Base-by-base conservation (phyloP, 176 grass and related monocot species). In the Coix lacrymajobi region DNA sequence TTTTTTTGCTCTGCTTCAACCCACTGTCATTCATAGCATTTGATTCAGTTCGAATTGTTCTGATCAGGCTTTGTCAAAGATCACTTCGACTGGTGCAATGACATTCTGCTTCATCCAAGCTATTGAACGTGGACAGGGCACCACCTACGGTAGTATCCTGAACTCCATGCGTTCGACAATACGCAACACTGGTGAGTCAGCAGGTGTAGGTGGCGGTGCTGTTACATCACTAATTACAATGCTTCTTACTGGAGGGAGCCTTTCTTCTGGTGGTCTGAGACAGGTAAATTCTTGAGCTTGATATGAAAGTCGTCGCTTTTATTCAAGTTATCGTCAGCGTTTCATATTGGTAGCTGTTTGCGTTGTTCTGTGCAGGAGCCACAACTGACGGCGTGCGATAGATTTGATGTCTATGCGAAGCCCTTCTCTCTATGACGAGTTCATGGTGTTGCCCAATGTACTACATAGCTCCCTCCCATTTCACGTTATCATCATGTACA, bases 41-140 rank as follows among this genome's bases (percentile, higher is more conserved):
- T 46, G n/a, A 68, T 78, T 79, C 45, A 67, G 20, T 74, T 86
- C 73, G 22, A 83, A 40, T 61, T 83, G 14, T 41, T 73, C 44
- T 37, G 37, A 77, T 73, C 85, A 98, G 96, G 96, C 96, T 81
- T 88, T 98, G 62, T 98, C 96, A 37, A 95, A 66, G 85, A 79
- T 94, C 62, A 96, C 96, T 84, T 99, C 96, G 14, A 99, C 96
- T 39, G 96, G 96, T 33, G 96, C 96, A 7, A 99, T 99, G 96
- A 99, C 93, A 58, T 99, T 90, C 63, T 92, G 96, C 73, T 99
- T 99, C 83, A 99, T 99, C 76, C 96, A 99, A 93, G 96, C 96
- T 48, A 88, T 99, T 83, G 96, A 99, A 79, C 83, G 73, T 58
- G 87, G 86, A 7, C 71, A 99, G 39, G 96, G 43, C 13, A 68